Evolutionary conservation across 352 stramenopile genomes (phyloP).

Genomic region (Globisporangium apiculatum): DNA sequence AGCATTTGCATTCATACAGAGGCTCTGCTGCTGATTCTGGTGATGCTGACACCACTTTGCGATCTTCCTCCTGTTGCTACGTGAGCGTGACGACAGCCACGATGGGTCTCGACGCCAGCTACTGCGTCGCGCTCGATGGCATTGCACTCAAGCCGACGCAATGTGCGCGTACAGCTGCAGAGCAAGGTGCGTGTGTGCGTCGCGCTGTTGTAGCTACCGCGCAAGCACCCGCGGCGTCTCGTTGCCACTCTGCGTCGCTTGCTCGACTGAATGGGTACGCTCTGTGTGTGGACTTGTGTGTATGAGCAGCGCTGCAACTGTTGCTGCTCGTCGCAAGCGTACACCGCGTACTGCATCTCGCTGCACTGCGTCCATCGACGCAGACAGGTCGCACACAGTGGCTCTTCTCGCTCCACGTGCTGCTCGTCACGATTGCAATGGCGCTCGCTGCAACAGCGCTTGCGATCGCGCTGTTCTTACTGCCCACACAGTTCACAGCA

Average conservation of each 20-base stretch:
- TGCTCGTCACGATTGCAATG: constrained; percentile 18
- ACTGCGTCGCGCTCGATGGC: constrained; percentile 11
- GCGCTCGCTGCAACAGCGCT: constrained; percentile 18
- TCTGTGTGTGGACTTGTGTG: neutral
- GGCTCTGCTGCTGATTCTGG: too few species aligned
- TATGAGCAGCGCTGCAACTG: constrained; percentile 22
- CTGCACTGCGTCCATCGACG: too few species aligned
- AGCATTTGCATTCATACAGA: too few species aligned
- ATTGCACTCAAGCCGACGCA: constrained; percentile 6
- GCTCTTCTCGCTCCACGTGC: constrained; percentile 24
- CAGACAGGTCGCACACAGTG: neutral
- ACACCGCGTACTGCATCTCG: constrained; percentile 28
- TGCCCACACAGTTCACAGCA: constrained; percentile 19
- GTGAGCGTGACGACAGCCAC: neutral
- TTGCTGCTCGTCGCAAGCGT: constrained; percentile 32
- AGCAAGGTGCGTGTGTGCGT: constrained; percentile 2
- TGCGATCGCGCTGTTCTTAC: constrained; percentile 12
- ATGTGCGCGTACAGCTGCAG: constrained; percentile 5
- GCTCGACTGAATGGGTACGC: too few species aligned
- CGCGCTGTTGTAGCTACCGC: too few species aligned
- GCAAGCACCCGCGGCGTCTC: neutral
- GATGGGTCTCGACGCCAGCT: neutral
- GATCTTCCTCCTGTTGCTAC: too few species aligned
- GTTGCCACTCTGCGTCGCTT: neutral
- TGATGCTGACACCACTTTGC: too few species aligned